These are phyloP conservation scores for Phyllosticta ampelicida DNA, from an alignment of 2,329 filamentous ascomycete species.

Conservation along the genomic window DNA sequence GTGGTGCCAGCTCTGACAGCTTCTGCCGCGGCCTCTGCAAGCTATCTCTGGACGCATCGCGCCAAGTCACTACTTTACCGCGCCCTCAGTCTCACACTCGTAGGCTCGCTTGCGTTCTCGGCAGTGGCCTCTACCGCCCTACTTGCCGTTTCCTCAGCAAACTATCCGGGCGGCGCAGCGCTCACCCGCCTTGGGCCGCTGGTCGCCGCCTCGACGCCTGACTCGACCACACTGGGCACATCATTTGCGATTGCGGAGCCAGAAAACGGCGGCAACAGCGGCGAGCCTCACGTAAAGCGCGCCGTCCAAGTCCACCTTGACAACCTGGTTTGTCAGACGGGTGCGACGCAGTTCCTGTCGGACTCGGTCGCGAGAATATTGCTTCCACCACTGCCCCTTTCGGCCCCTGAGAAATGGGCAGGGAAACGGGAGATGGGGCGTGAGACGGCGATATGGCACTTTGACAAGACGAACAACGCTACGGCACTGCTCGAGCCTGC, in stretches of 20 bases:
- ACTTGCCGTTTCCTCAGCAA: slow-evolving; percentile 71
- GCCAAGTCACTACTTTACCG: slow-evolving; percentile 49
- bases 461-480: slow-evolving; percentile 50
- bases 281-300: slow-evolving; percentile 9
- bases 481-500: slow-evolving; percentile 33
- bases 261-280: slow-evolving; percentile 15
- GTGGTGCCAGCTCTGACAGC: slow-evolving; percentile 70
- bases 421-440: not conserved
- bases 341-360: slow-evolving; percentile 50
- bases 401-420: not conserved
- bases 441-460: slow-evolving; percentile 35
- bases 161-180: slow-evolving; percentile 86
- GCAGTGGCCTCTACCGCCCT: slow-evolving; percentile 54
- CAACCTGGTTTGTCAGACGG: slow-evolving; percentile 53
- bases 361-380: slow-evolving; percentile 13
- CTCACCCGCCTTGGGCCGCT: slow-evolving; percentile 38
- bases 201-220: slow-evolving; percentile 15
- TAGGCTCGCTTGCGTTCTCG: slow-evolving; percentile 49
- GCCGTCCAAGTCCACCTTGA: slow-evolving; percentile 42
- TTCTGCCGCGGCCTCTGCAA: slow-evolving; percentile 61
- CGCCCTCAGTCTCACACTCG: slow-evolving; percentile 44
- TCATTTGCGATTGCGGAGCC: slow-evolving; percentile 1
- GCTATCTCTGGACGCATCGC: slow-evolving; percentile 50
- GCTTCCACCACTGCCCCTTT: not conserved
- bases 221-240: slow-evolving; percentile 10